These are phyloP conservation scores for Starmerella khaoyaiensis DNA, from an alignment of 805 yeast genomes.

Conservation along the genomic window DNA sequence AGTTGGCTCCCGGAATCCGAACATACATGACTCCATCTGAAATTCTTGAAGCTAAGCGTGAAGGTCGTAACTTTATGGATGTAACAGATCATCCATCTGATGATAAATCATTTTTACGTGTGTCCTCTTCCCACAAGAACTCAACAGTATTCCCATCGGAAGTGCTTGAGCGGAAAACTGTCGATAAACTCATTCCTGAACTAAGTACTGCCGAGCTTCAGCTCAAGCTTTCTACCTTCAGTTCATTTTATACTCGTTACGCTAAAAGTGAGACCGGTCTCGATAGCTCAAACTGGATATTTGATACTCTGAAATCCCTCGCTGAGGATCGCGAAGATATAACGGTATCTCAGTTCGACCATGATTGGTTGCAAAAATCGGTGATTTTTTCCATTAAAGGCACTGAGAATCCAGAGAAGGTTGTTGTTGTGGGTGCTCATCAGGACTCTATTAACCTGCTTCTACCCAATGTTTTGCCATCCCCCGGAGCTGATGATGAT, in stretches of 20 bases:
- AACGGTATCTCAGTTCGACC: slow-evolving; percentile 41
- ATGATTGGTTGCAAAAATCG: slow-evolving; percentile 70
- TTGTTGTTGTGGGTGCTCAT: slow-evolving; percentile 76
- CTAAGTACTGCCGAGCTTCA: slow-evolving; percentile 40
- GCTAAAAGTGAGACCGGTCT: slow-evolving; percentile 61
- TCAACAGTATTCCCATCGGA: slow-evolving; percentile 34
- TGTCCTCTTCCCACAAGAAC: neutral
- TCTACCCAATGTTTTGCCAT: slow-evolving; percentile 51
- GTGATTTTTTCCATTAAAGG: slow-evolving; percentile 48
- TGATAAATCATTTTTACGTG: slow-evolving; percentile 11
- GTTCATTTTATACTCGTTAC: slow-evolving; percentile 63
- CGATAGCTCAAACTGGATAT: slow-evolving; percentile 60
- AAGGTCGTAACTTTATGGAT: slow-evolving; percentile 49
- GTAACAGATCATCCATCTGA: slow-evolving; percentile 35
- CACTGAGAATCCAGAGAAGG: slow-evolving; percentile 31
- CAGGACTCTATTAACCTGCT: slow-evolving; percentile 70
- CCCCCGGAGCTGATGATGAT: slow-evolving; percentile 95
- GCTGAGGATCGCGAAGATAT: slow-evolving; percentile 31
- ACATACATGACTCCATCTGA: slow-evolving; percentile 32
- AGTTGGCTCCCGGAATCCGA: slow-evolving; percentile 18
- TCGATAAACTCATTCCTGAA: slow-evolving; percentile 32
- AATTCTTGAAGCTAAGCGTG: slow-evolving; percentile 33
- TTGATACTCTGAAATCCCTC: slow-evolving; percentile 32
- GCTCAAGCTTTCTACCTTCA: slow-evolving; percentile 44
- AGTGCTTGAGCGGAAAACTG: slow-evolving; percentile 29